Evolutionary conservation across 352 stramenopile genomes (phyloP).

Genomic region (Phytophthora sp.): DNA sequence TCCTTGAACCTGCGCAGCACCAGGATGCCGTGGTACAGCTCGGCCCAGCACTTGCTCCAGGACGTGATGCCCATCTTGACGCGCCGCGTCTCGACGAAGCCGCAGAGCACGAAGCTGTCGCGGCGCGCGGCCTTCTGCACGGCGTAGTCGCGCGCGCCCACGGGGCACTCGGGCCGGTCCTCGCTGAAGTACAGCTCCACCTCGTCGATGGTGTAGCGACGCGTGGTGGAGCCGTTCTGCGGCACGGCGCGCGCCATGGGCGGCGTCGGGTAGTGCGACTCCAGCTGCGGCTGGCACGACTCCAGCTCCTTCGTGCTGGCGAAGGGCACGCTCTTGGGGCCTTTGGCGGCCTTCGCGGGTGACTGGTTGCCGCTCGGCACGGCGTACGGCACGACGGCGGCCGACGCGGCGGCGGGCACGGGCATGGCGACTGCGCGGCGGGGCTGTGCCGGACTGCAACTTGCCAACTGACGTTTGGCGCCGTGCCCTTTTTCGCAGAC

Average conservation of each 20-base stretch:
- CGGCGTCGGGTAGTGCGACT: conserved; percentile 60
- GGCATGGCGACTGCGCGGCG: neutral
- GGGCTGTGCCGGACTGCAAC: conserved; percentile 1
- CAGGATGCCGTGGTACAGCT: conserved; percentile 74
- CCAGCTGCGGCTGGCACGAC: conserved; percentile 27
- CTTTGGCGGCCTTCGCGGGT: conserved; percentile 21
- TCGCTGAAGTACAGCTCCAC: conserved; percentile 73
- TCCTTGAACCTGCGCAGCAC: conserved; percentile 64
- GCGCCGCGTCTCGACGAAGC: conserved; percentile 51
- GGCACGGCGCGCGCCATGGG: conserved; percentile 36
- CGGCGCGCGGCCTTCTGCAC: conserved; percentile 55
- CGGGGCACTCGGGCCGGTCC: conserved; percentile 38
- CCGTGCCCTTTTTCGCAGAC: conserved; percentile 4
- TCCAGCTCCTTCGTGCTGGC: conserved; percentile 47
- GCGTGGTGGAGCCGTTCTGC: conserved; percentile 49
- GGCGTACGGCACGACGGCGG: conserved; percentile 4
- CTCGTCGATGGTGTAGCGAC: conserved; percentile 66
- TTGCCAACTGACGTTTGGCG: conserved; percentile 15
- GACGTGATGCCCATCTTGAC: conserved; percentile 48
- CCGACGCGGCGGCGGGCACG: neutral
- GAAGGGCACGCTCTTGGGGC: conserved; percentile 56
- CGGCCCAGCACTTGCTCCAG: conserved; percentile 67
- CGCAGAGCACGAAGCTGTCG: conserved; percentile 58
- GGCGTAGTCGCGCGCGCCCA: conserved; percentile 46
- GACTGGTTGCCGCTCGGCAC: conserved; percentile 5